phyloP scores from a whole-genome alignment of 169 alveolate species.

The Plasmodium cynomolgi region DNA sequence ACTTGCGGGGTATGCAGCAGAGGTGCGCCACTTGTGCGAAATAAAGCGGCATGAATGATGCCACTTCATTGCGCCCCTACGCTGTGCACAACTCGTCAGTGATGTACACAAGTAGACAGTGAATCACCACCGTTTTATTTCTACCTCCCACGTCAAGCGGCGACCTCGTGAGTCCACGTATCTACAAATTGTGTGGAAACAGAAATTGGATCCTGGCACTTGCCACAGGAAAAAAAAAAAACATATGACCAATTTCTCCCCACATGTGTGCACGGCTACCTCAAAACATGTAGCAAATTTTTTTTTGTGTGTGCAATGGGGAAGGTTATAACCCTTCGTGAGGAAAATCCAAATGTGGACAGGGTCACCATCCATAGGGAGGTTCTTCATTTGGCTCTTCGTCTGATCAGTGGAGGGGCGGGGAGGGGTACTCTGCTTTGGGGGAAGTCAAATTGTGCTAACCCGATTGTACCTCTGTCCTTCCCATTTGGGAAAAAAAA shows the following conservation, averaged over 20 bases:
- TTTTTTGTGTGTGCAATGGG: not conserved
- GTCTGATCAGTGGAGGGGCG: not conserved
- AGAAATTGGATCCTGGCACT: not conserved
- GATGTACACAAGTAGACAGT: not conserved
- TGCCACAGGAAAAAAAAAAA: not conserved
- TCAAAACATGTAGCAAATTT: not conserved
- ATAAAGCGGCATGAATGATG: not conserved
- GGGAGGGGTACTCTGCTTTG: not conserved
- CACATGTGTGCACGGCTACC: not conserved
- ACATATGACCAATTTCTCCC: not conserved
- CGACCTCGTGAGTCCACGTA: not conserved
- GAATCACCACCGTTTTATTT: not conserved
- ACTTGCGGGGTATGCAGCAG: constrained; percentile 9
- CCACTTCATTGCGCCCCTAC: not conserved
- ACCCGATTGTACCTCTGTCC: not conserved
- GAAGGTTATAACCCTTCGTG: not conserved
- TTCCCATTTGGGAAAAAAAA: not conserved
- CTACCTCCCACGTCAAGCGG: not conserved
- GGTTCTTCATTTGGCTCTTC: not conserved
- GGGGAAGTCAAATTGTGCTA: not conserved
- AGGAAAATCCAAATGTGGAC: not conserved
- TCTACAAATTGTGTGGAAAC: not conserved
- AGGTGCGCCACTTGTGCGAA: constrained; percentile 10
- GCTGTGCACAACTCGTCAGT: not conserved
- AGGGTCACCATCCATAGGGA: not conserved